Base-by-base conservation (phyloP, 169 alveolate genomes). In the Plasmodium adleri region DNA sequence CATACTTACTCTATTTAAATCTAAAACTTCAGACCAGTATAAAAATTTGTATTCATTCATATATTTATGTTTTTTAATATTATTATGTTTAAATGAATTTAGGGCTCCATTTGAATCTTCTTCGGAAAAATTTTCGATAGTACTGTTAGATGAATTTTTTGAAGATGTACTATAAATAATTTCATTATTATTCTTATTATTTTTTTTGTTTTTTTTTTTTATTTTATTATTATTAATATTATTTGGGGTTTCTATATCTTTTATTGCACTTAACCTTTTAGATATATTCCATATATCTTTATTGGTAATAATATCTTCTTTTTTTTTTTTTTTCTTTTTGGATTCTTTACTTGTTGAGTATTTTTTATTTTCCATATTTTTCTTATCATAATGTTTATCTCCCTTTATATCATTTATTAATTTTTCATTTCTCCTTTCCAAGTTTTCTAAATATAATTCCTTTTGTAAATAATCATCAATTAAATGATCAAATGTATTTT, bases 1-100 rank as follows among this genome's bases (percentile, higher is more conserved):
- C 87, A 86, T 71, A 52, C 92, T 72, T 20, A 86, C 92, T 24
- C 92, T 86, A 20, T 86, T 72, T 49, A 86, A 43, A 49, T 86
- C 92, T n/a, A 86, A 32, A 22, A 71, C 83, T 59, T 83, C 91
- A 4, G 91, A 83, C 91, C 91, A 83, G 24, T 22, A 83, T n/a
- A 83, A 47, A 83, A 83, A 83, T 70, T 43, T 67, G 13, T 68
- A 83, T 3, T 71, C 72, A 49, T 83, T 73, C 22, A 70, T 26
- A 24, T 58, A 22, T 70, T 45, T 54, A 17, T 32, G 71, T 43
- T 83, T 83, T 26, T 83, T 83, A 26, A 54, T 13, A 28, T 3
- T 54, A 22, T 12, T 60, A 26, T 56, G n/a, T 64, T 58, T 67
- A 13, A n/a, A 13, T 6, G 24, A 39, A 39, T 49, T 24, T 5